A percentile compares a stretch with the other conserved stretches of the same genome.
These are phyloP conservation scores for Fusarium nelsonii DNA, from an alignment of 2,329 filamentous ascomycete genomes.

Conservation along the genomic window DNA sequence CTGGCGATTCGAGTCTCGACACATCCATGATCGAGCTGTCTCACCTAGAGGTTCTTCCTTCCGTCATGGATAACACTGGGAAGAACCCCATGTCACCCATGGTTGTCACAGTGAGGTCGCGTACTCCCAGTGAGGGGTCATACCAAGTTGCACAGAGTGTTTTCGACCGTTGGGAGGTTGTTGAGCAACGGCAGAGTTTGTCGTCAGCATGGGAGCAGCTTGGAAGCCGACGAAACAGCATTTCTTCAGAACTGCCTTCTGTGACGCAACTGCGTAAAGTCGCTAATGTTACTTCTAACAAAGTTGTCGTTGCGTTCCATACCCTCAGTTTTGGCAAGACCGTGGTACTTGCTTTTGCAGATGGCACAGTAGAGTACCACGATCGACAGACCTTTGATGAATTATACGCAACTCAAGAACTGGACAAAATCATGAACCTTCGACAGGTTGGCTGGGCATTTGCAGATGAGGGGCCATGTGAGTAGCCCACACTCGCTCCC, in stretches of 20 bases:
- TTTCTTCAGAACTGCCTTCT: conserved; percentile 51
- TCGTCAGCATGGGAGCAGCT: conserved; percentile 85
- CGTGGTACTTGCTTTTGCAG: conserved; percentile 79
- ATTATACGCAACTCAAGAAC: conserved; percentile 73
- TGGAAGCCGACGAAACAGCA: conserved; percentile 69
- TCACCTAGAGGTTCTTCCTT: conserved; percentile 79
- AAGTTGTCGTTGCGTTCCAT: conserved; percentile 76
- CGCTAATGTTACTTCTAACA: conserved; percentile 77
- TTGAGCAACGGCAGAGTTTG: conserved; percentile 74
- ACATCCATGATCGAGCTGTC: conserved; percentile 73
- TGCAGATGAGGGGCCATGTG: conserved; percentile 73
- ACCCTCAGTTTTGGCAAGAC: conserved; percentile 77
- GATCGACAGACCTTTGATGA: conserved; percentile 80
- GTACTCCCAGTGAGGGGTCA: conserved; percentile 65
- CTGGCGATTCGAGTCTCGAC: conserved; percentile 59
- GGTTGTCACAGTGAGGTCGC: conserved; percentile 79
- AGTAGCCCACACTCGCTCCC: conserved; percentile 41
- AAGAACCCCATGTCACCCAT: conserved; percentile 69
- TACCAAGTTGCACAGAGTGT: conserved; percentile 78
- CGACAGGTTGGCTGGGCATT: conserved; percentile 84
- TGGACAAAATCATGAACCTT: conserved; percentile 75
- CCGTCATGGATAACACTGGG: conserved; percentile 69
- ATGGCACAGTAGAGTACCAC: conserved; percentile 84
- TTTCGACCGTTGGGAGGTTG: conserved; percentile 85
- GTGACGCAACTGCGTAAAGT: conserved; percentile 68